Evolutionary conservation across 1,284 basidiomycete genomes (phyloP), one percentile per base, ranked within the genome.

Genomic region (Fomitopsis betulina): DNA sequence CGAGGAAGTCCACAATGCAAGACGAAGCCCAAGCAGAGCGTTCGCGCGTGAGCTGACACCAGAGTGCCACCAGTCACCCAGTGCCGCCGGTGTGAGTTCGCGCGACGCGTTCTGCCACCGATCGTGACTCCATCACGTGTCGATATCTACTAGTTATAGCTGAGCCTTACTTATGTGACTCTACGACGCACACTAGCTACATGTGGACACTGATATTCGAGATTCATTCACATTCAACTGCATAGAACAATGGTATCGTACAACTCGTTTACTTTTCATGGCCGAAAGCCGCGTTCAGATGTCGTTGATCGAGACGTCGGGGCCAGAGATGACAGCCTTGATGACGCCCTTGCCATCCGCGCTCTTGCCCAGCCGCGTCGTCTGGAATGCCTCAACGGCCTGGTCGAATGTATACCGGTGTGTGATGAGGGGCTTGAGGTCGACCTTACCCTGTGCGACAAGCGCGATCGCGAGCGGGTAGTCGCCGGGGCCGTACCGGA

Each of bases 391-490:
- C 58, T 80, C 77, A 51, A 86, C 77, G 23, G 93, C 92, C 42
- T 91, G 75, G 45, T 87, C 80, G 65, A 96, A 88, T 19, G 79
- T 70, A 75, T 71, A 89, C 85, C 93, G 81, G 71, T 95, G 93
- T 6, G 94, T 94, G 54, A 97, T 91, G 40, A 98, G 80, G 13
- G 93, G 89, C 74, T 91, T 94, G 63, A 97, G 79, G 74, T 96
- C 80, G 68, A 97, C 84, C 69, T 89, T 87, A 50, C 92, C 92
- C 60, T 82, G 82, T 12, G 87, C 76, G 37, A 89, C 90, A 40
- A 97, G 82, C 21, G 90, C 82, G 66, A 96, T 91, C 19, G 93
- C 93, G 64, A 93, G 82, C 38, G 87, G 85, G 72, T 96, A 96
- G 75, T 91, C 88, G 27, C 91, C 93, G 50, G 90, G 85, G 10